A percentile compares a stretch with the other conserved stretches of the same genome.
Conservation (phyloP, 257 asterid species). For the Cynanchum wilfordii region DNA sequence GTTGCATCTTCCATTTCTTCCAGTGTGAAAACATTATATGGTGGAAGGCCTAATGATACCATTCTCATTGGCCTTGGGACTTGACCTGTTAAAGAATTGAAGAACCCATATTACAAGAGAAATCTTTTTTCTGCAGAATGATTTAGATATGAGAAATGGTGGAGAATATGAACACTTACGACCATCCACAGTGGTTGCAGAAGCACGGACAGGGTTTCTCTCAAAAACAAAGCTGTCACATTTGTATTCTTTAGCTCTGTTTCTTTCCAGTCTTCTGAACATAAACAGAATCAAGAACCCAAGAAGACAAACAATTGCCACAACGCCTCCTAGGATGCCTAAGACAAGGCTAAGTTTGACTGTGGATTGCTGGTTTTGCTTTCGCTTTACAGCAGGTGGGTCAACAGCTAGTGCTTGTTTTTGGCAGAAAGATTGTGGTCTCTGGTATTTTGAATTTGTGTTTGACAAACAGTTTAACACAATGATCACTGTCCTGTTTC, state of each 20-base stretch:
- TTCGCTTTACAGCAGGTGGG: constrained; percentile 41
- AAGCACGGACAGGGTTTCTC: constrained; percentile 36
- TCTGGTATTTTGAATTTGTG: constrained; percentile 59
- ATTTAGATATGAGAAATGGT: background rate
- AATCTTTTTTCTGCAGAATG: background rate
- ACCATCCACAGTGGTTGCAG: constrained; percentile 40
- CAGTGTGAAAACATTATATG: constrained; percentile 76
- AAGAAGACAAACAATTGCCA: constrained; percentile 35
- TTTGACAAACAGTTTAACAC: constrained; percentile 70
- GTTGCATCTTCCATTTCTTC: constrained; percentile 97
- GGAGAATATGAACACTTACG: constrained; percentile 36
- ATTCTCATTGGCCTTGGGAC: constrained; percentile 67
- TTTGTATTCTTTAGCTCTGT: constrained; percentile 34
- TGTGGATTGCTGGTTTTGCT: constrained; percentile 26
- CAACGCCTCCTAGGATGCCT: constrained; percentile 59
- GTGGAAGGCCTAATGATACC: constrained; percentile 78
- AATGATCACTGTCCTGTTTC: constrained; percentile 44
- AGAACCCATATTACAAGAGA: background rate
- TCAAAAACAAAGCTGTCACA: constrained; percentile 52
- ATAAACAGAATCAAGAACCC: constrained; percentile 50
- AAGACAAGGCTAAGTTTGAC: constrained; percentile 71
- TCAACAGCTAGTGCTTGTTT: constrained; percentile 86
- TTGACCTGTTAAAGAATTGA: constrained; percentile 35
- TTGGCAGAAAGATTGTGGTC: constrained; percentile 57
- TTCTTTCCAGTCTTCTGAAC: constrained; percentile 36